Conservation (phyloP, 1,284 basidiomycete species). For the Marasmius tenuissimus region DNA sequence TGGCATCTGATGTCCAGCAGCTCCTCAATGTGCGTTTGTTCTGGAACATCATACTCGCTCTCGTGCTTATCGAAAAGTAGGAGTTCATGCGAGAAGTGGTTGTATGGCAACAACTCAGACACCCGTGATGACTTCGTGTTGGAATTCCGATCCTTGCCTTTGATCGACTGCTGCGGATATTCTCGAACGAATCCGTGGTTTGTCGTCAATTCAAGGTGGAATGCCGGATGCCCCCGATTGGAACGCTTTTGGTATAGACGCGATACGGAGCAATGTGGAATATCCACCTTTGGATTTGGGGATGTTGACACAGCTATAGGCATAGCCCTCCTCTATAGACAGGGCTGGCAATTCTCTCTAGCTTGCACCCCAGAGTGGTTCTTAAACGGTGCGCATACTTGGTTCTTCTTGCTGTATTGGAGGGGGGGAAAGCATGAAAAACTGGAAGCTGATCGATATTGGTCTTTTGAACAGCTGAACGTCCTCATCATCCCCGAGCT, state of each 20-base stretch:
- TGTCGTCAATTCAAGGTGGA: not conserved
- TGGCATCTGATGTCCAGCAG: not conserved
- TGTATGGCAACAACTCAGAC: not conserved
- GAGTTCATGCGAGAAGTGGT: not conserved
- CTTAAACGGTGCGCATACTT: too few species aligned
- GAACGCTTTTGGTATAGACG: not conserved
- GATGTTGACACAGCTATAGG: too few species aligned
- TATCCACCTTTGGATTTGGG: not conserved
- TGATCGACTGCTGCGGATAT: not conserved
- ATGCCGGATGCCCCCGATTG: not conserved
- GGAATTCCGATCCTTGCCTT: not conserved
- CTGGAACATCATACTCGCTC: not conserved
- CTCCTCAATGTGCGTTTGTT: not conserved
- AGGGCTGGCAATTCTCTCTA: too few species aligned
- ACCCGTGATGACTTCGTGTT: not conserved
- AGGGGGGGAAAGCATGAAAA: too few species aligned
- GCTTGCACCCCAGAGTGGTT: too few species aligned
- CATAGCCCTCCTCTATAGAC: too few species aligned
- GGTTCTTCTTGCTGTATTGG: too few species aligned
- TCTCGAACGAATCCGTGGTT: not conserved
- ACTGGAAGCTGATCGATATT: not conserved
- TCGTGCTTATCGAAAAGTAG: not conserved
- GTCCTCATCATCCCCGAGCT: not conserved
- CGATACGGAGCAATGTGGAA: not conserved
- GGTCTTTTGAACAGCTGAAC: not conserved